phyloP scores from a whole-genome alignment of 108 stramenopile species.

The Nitzschia putrida region DNA sequence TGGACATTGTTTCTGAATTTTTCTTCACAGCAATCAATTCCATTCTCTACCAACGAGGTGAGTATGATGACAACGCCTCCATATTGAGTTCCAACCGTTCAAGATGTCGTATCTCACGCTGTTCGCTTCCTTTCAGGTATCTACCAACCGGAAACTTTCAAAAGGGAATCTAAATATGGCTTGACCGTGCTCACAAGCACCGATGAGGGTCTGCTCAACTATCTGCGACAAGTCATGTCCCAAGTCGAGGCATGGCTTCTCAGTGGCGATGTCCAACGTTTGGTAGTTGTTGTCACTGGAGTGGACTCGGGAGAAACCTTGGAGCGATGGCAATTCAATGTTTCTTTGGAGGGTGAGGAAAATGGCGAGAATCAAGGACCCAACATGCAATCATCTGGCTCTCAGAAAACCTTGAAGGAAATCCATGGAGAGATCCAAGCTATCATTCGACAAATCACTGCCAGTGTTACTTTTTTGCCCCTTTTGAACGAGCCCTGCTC shows the following conservation, averaged over 20 bases:
- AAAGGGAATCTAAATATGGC: conserved; percentile 92
- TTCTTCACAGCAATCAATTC: conserved; percentile 98
- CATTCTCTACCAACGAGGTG: conserved; percentile 95
- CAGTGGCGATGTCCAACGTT: conserved; percentile 85
- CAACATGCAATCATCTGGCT: conserved; percentile 17
- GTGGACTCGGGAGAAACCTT: conserved; percentile 92
- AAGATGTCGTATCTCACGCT: neutral
- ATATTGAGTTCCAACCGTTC: neutral
- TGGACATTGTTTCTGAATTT: conserved; percentile 96
- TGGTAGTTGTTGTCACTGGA: conserved; percentile 96
- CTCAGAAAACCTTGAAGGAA: conserved; percentile 85
- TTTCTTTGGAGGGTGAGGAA: conserved; percentile 59
- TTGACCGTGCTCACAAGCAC: conserved; percentile 94
- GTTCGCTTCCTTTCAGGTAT: conserved; percentile 62
- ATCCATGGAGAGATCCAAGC: conserved; percentile 96
- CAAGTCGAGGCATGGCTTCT: conserved; percentile 93
- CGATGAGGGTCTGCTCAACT: conserved; percentile 89
- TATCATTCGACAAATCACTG: conserved; percentile 98
- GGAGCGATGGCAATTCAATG: conserved; percentile 99
- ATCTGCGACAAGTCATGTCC: conserved; percentile 86
- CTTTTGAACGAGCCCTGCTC: conserved; percentile 95
- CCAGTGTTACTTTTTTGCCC: conserved; percentile 95
- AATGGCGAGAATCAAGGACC: conserved; percentile 41
- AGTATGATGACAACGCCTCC: neutral
- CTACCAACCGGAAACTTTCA: conserved; percentile 97